These are phyloP conservation scores for Salix viminalis DNA, from an alignment of 345 rosid genomes.

Conservation along the genomic window DNA sequence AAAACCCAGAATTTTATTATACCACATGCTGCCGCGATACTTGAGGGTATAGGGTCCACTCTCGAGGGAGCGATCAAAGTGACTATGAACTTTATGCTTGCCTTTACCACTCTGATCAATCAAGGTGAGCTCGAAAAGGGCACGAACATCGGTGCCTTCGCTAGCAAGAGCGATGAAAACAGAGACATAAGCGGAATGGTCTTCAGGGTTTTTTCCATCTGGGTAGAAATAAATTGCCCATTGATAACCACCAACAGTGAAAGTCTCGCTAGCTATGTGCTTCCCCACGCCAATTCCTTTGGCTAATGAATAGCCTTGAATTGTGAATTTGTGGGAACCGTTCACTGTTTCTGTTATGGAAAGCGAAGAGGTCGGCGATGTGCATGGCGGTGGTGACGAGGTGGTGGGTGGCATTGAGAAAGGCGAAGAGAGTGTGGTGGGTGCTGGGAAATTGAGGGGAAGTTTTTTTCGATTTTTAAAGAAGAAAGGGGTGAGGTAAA, in stretches of 20 bases:
- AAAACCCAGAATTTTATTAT: neutral
- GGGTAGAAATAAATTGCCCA: conserved; percentile 95
- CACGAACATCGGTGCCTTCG: conserved; percentile 91
- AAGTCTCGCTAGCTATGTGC: conserved; percentile 89
- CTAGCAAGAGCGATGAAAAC: conserved; percentile 91
- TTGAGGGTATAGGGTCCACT: conserved; percentile 91
- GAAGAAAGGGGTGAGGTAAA: neutral
- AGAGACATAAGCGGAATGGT: conserved; percentile 70
- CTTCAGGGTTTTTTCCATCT: conserved; percentile 87
- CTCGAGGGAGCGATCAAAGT: conserved; percentile 84
- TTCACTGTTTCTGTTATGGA: conserved; percentile 77
- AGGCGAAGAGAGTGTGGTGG: neutral
- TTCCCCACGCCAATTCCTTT: conserved; percentile 89
- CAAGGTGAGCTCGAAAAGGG: conserved; percentile 75
- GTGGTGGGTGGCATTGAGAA: conserved; percentile 4
- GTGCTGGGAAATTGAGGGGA: neutral
- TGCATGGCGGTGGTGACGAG: conserved; percentile 4
- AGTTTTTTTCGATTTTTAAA: neutral
- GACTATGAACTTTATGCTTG: conserved; percentile 85
- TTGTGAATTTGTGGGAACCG: conserved; percentile 79
- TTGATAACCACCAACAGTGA: conserved; percentile 74
- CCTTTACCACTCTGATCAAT: conserved; percentile 83
- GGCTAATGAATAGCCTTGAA: conserved; percentile 82
- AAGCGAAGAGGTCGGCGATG: conserved; percentile 63
- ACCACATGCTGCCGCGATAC: conserved; percentile 97